These are phyloP conservation scores for Tetrahymena elliotti DNA, from an alignment of 73 alveolate genomes.

Conservation along the genomic window DNA sequence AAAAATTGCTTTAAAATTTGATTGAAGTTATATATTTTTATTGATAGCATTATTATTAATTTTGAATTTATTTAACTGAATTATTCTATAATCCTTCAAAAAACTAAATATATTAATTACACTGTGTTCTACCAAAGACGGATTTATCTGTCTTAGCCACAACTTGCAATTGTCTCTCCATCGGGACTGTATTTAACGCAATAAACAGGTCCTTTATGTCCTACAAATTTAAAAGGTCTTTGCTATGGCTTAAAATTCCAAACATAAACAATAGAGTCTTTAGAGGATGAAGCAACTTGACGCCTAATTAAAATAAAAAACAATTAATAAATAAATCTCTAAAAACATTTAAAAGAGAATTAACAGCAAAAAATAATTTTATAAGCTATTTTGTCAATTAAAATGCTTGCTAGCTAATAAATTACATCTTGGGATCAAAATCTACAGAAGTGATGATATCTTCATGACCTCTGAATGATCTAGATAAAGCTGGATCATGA, in stretches of 20 bases:
- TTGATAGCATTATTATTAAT: not conserved
- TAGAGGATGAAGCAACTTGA: conserved; percentile 51
- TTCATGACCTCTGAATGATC: conserved; percentile 90
- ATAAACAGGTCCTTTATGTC: conserved; percentile 59
- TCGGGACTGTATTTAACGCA: conserved; percentile 67
- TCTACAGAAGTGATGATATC: conserved; percentile 66
- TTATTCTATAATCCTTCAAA: not conserved
- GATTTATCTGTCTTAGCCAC: conserved; percentile 64
- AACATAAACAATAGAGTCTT: conserved; percentile 68
- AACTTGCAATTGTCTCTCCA: conserved; percentile 66
- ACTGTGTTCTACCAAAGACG: conserved; percentile 55
- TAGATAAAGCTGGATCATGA: conserved; percentile 82
- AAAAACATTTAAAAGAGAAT: not conserved
- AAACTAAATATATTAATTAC: not conserved
- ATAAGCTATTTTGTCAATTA: not conserved
- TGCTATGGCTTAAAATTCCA: conserved; percentile 55
- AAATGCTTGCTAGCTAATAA: not conserved
- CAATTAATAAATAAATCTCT: not conserved
- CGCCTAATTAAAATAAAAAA: not conserved
- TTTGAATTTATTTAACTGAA: not conserved
- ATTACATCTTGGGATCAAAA: conserved; percentile 85
- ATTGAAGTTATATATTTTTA: not conserved
- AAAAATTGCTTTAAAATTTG: not conserved
- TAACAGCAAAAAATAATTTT: not conserved
- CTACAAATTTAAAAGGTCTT: conserved; percentile 63